These are phyloP conservation scores for Neocucurbitaria cava DNA, from an alignment of 2,329 filamentous ascomycete genomes.

Conservation along the genomic window DNA sequence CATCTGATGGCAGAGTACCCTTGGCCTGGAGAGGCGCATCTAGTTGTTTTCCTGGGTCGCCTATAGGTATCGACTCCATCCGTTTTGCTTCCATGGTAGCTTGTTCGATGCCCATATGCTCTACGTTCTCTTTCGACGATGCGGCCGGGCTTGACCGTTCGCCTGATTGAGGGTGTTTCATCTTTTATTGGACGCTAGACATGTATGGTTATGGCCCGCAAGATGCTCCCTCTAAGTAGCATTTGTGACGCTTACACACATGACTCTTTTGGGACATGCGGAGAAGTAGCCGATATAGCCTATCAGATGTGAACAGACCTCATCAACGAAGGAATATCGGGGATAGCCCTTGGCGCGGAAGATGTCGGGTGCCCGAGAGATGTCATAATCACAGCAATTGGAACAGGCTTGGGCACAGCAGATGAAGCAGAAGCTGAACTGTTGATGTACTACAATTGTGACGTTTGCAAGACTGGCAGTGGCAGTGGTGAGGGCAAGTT, in stretches of 20 bases:
- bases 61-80: not conserved
- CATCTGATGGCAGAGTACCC: not conserved
- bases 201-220: too few relatives aligned
- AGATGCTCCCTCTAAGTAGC: not conserved
- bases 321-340: not conserved
- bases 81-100: not conserved
- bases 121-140: not conserved
- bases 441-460: not conserved
- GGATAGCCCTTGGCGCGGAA: not conserved
- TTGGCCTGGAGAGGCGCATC: not conserved
- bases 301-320: not conserved
- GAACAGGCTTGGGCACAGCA: not conserved
- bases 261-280: slow-evolving; percentile 3
- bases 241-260: not conserved
- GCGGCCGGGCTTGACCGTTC: not conserved
- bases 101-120: not conserved
- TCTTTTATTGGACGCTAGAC: not conserved
- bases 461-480: not conserved
- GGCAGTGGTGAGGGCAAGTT: not conserved
- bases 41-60: not conserved
- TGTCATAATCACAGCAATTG: not conserved
- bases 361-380: not conserved
- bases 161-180: not conserved
- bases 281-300: slow-evolving; percentile 1
- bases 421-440: not conserved